phyloP scores from a whole-genome alignment of 2,329 filamentous ascomycete species.

The Fusarium begoniae region DNA sequence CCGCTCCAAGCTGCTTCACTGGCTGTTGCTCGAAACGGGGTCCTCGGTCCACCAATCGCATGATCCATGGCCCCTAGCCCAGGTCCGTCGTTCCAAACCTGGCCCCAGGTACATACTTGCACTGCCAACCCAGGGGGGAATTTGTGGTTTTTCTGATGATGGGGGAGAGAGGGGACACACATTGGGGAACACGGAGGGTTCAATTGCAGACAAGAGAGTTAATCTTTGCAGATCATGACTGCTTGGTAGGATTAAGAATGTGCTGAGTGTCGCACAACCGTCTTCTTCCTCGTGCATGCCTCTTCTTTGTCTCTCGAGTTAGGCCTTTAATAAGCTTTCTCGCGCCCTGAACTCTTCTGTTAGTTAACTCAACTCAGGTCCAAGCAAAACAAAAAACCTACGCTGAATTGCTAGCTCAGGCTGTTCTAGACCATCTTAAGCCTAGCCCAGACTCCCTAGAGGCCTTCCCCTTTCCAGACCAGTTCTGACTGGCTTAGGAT shows the following conservation, averaged over 20 bases:
- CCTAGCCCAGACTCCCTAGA: constrained; percentile 10
- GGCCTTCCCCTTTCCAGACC: constrained; percentile 28
- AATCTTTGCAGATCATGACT: constrained; percentile 1
- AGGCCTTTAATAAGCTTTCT: constrained; percentile 9
- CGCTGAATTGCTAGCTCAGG: constrained; percentile 1
- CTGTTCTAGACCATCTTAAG: constrained; percentile 7
- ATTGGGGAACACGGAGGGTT: not conserved
- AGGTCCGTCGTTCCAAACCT: constrained; percentile 18
- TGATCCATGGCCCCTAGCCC: constrained; percentile 4
- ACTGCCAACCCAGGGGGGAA: not conserved
- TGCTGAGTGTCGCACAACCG: not conserved
- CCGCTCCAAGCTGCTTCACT: constrained; percentile 9
- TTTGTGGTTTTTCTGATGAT: constrained; percentile 7
- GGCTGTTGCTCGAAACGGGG: constrained; percentile 17
- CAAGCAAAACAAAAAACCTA: constrained; percentile 24
- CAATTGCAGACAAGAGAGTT: not conserved
- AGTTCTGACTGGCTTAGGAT: constrained; percentile 5
- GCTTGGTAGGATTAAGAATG: not conserved
- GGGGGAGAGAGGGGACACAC: not conserved
- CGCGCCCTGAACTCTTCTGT: not conserved
- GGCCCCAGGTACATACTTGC: not conserved
- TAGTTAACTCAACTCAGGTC: constrained; percentile 1
- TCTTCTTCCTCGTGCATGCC: not conserved
- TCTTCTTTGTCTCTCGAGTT: not conserved
- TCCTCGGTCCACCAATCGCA: constrained; percentile 24